Evolutionary conservation across 23 red algal species (phyloP), one percentile per base, ranked within the genome.

Genomic region (Pyropia yezoensis): DNA sequence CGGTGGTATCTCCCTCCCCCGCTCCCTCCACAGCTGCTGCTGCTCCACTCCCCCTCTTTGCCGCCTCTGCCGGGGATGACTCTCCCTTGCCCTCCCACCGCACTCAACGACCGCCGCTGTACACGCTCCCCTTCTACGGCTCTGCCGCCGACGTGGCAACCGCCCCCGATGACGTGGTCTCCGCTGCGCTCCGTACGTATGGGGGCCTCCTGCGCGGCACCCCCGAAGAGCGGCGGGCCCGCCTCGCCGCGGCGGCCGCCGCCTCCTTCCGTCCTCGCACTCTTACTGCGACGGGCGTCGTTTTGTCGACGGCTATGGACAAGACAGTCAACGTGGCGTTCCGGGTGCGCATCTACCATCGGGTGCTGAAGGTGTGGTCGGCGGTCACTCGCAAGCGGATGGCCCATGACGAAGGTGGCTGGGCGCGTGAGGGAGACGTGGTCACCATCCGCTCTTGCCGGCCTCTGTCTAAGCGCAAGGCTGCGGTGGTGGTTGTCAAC

Each of bases 381-480:
- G n/a, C 51, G 25, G 69, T 70, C 52, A 88, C 80, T 21, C 71
- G 79, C 18, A 62, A 78, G 45, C 88, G 88, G 66, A 89, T 88
- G 83, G 91, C 91, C 1, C 91, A 96, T 54, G 91, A 96, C 57
- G 91, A 89, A 49, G 54, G 67, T 13, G 67, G 88, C 39, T 24
- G 78, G 20, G 88, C 83, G 78, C 70, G 76, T 57, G 82, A 88
- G 52, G 91, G 91, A 4, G 91, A 96, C 75, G 49, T 47, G 33
- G 91, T 96, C 14, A 57, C 83, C 49, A 89, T 96, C 29, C 24
- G 83, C 20, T 47, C 34, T 39, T 89, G 83, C 75, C 61, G 83
- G 33, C 62, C 69, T 27, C 58, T 96, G n/a, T 72, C 63, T 18
- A 67, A 75, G 62, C 75, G 91, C 27, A 96, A 96, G 57, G 27